phyloP scores from a whole-genome alignment of 2,329 filamentous ascomycete genomes.

The Furcasterigmium furcatum region DNA sequence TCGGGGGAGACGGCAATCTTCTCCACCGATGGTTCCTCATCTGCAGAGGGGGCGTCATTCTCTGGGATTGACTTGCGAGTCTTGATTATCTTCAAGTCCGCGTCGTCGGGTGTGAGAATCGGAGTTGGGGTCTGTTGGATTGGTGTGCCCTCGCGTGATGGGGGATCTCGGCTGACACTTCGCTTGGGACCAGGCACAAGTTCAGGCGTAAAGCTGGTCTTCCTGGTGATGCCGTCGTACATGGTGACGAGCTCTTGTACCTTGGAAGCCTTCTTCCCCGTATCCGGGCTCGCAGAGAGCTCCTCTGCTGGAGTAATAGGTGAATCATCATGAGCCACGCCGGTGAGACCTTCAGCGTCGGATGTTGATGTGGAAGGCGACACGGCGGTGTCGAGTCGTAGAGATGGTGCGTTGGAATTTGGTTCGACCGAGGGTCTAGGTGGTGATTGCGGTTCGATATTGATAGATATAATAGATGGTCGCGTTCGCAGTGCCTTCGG shows the following conservation, averaged over 20 bases:
- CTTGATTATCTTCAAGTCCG: no score
- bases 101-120: no score
- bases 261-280: constrained; percentile 33
- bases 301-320: constrained; percentile 44
- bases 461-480: background rate
- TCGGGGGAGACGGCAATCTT: no score
- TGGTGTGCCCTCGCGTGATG: background rate
- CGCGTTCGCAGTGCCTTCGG: background rate
- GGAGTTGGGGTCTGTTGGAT: no score
- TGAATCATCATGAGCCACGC: constrained; percentile 31
- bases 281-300: constrained; percentile 20
- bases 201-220: constrained; percentile 1
- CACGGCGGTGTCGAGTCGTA: background rate
- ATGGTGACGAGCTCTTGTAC: constrained; percentile 48
- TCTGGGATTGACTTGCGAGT: no score
- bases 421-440: background rate
- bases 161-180: background rate
- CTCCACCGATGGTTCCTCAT: no score
- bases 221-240: constrained; percentile 41
- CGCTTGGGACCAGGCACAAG: background rate
- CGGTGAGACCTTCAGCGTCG: constrained; percentile 12
- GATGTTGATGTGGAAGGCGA: constrained; percentile 8
- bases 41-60: no score
- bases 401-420: constrained; percentile 3
- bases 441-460: background rate